Percentiles rank a stretch among this genome's conserved stretches.
These are phyloP conservation scores for Bacterosira constricta DNA, from an alignment of 108 stramenopile genomes.

Conservation along the genomic window DNA sequence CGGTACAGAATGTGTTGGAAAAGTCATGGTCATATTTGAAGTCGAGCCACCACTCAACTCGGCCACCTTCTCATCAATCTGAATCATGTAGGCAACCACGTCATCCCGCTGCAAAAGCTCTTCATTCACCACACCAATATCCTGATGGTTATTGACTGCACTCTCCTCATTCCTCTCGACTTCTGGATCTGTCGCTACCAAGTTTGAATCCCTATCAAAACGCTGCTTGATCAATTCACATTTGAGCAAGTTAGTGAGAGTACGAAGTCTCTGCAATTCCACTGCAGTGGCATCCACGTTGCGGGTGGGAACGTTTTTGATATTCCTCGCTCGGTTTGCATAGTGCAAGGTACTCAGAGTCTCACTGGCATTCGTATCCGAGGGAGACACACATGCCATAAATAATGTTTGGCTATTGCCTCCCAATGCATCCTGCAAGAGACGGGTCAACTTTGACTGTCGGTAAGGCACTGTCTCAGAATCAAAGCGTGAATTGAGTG, in stretches of 20 bases:
- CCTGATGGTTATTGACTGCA: neutral
- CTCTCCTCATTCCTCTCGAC: neutral
- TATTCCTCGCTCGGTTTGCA: constrained; percentile 95
- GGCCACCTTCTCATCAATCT: constrained; percentile 48
- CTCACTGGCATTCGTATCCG: constrained; percentile 89
- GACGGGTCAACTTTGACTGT: constrained; percentile 92
- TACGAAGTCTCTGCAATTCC: constrained; percentile 85
- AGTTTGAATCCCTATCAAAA: constrained; percentile 30
- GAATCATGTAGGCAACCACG: constrained; percentile 61
- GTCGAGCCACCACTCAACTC: constrained; percentile 24
- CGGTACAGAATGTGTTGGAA: constrained; percentile 5
- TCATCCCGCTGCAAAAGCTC: constrained; percentile 62
- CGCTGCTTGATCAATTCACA: constrained; percentile 65
- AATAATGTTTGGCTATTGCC: constrained; percentile 94
- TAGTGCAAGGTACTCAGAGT: constrained; percentile 92
- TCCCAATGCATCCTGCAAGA: constrained; percentile 94
- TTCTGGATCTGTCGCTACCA: neutral
- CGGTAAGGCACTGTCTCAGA: constrained; percentile 70
- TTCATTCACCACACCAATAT: constrained; percentile 56
- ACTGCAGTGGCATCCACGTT: constrained; percentile 79
- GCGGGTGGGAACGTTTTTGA: constrained; percentile 83
- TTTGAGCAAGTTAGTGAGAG: constrained; percentile 65
- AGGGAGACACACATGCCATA: constrained; percentile 91
- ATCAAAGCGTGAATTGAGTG: constrained; percentile 30
- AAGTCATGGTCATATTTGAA: constrained; percentile 20